Base-by-base conservation (phyloP, 73 alveolate species). In the Effrenium voratum region DNA sequence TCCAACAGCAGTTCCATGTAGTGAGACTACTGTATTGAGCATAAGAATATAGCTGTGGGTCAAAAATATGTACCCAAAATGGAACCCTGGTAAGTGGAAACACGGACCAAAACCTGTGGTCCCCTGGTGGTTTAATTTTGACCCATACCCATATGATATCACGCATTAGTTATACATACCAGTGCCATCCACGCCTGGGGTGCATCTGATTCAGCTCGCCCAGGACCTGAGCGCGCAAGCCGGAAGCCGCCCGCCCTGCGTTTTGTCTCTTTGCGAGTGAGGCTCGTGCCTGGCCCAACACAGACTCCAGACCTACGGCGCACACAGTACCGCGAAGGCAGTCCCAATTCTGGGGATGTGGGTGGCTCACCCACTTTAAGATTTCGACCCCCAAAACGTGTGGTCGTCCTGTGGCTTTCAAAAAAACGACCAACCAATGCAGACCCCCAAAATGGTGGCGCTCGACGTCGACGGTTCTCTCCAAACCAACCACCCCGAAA, bases 131-230 rank as follows among this genome's bases (percentile, higher is more conserved):
- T 0, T 75, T 73, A 40, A 30, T 73, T 41, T 3, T 10, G 85
- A 30, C 85, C 2, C 34, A 2, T 75, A 32, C 50, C 22, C 36
- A 32, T 36, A 50, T 12, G 2, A 5, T 40, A 13, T 30, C 60
- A 82, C 16, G 38, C 82, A 43, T 47, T 24, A 32, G 44, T 15
- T n/a, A 10, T 50, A 15, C 60, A 38, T 45, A 36, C 41, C 30
- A 36, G 70, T 79, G 66, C n/a, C 15, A n/a, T 4, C 44, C 38
- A 22, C 32, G 88, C 97, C 97, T 90, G 30, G 97, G 97, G 40
- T 90, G 97, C 97, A 90, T 90, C 41, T 90, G 97, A 30, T 90
- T 73, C 86, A 90, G 44, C 76, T 90, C 88, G 66, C 97, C 97
- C 66, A 90, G 22, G 76, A 90, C 97, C 97, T 90, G 55, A 10